A percentile compares a stretch with the other conserved stretches of the same genome.
Evolutionary conservation across 805 yeast species (phyloP).

Genomic region (Candida krabiensis): DNA sequence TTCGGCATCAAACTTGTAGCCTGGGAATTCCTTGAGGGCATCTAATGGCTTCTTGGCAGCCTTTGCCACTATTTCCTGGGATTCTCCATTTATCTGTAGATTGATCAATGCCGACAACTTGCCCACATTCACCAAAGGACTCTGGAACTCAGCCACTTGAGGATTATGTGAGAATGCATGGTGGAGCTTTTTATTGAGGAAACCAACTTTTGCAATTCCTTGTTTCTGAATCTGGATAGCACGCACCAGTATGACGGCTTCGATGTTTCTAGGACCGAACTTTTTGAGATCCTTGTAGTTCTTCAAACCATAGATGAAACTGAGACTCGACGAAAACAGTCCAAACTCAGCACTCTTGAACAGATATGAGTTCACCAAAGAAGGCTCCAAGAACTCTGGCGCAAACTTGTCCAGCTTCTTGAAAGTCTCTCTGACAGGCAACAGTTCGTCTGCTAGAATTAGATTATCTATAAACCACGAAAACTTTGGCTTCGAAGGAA

Average conservation of each 20-base stretch:
- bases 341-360: conserved; percentile 28
- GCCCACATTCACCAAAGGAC: conserved; percentile 8
- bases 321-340: conserved; percentile 15
- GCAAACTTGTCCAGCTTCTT: conserved; percentile 16
- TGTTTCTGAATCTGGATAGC: conserved; percentile 18
- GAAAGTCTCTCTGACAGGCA: conserved; percentile 15
- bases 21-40: conserved; percentile 3
- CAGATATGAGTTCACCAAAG: conserved; percentile 25
- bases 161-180: conserved; percentile 17
- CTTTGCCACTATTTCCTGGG: not conserved
- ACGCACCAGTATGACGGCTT: conserved; percentile 26
- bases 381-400: conserved; percentile 21
- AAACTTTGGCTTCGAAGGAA: conserved; percentile 28
- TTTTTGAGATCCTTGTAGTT: conserved; percentile 12
- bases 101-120: conserved; percentile 14
- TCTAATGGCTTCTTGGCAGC: conserved; percentile 6
- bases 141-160: conserved; percentile 3
- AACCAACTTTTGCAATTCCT: conserved; percentile 12
- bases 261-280: conserved; percentile 22
- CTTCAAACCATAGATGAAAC: conserved; percentile 20
- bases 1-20: conserved; percentile 6
- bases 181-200: conserved; percentile 15
- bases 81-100: conserved; percentile 8
- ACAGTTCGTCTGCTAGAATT: conserved; percentile 25
- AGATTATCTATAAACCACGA: conserved; percentile 25